Percentiles rank a stretch among this genome's conserved stretches.
Evolutionary conservation across 805 yeast species (phyloP).

Genomic region (Spathaspora passalidarum): DNA sequence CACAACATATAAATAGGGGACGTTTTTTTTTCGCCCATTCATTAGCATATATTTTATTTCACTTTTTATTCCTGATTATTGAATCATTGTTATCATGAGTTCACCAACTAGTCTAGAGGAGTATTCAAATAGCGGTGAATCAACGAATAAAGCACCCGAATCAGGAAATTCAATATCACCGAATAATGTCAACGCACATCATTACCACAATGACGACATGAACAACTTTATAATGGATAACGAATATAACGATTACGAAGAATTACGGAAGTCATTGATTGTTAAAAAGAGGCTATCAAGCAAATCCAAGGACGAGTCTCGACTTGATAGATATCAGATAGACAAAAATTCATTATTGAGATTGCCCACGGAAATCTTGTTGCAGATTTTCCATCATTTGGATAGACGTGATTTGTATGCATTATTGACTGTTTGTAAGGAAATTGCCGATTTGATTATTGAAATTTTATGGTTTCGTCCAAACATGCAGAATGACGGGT

Average conservation of each 20-base stretch:
- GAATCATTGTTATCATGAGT: slow-evolving; percentile 15
- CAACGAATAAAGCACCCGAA: slow-evolving; percentile 5
- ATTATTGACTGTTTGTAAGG: slow-evolving; percentile 69
- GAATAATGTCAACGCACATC: not conserved
- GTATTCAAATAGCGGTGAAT: slow-evolving; percentile 1
- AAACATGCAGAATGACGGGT: slow-evolving; percentile 48
- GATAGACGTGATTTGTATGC: slow-evolving; percentile 61
- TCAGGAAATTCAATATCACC: slow-evolving; percentile 1
- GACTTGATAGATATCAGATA: not conserved
- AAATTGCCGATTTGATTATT: slow-evolving; percentile 75
- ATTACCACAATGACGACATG: not conserved
- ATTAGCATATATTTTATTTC: not conserved
- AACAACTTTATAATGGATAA: slow-evolving; percentile 31
- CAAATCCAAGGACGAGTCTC: slow-evolving; percentile 8
- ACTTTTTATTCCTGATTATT: not conserved
- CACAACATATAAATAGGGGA: not conserved
- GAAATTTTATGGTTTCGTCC: slow-evolving; percentile 91
- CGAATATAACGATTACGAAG: slow-evolving; percentile 31
- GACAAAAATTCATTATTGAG: slow-evolving; percentile 36
- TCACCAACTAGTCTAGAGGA: slow-evolving; percentile 19
- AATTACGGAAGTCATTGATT: slow-evolving; percentile 32
- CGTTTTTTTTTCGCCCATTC: not conserved
- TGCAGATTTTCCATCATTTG: slow-evolving; percentile 63
- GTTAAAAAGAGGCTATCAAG: slow-evolving; percentile 22
- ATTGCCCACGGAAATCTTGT: slow-evolving; percentile 59